Base-by-base conservation (phyloP, 2,329 filamentous ascomycete genomes). In the Clonostachys rhizophaga region DNA sequence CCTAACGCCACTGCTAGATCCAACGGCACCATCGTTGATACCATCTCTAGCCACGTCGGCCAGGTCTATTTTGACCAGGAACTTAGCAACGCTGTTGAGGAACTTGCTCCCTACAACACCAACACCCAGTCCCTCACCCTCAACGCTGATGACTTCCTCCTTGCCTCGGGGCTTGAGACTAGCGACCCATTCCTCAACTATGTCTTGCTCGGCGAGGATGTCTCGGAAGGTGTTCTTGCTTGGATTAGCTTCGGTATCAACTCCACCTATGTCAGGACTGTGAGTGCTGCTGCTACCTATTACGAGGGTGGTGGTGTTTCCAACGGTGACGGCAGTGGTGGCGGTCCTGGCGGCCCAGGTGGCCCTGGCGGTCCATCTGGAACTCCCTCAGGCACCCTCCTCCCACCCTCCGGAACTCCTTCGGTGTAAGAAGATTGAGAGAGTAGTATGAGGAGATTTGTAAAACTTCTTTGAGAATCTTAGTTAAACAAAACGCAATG, bases 51-150 rank as follows among this genome's bases (percentile, higher is more conserved):
- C 8, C 79, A 85, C 59, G 73, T 84, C 33, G 81, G 82, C n/a
- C 81, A 86, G 60, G 62, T 82, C 47, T 85, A 81, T 66, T 79
- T 83, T 57, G 79, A 84, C 60, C 75, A 84, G 55, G 68, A 71
- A 45, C 72, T 86, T 30, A 72, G 81, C 50, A 51, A 61, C 4
- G 57, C 2, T 30, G 24, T 30, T 30, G 24, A 30, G 24, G 24
- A 30, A 9, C 60, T 78, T 34, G 86, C 82, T 0, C 91, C 92
- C 54, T 82, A 94, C 33, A 94, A 81, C 0, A 91, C 79, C 45
- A 96, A 64, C 1, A 91, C 83, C 88, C 90, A 96, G 0, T 91
- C 91, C 14, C 95, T 90, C 3, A 87, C 62, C 0, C 88, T 91
- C 51, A 96, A 64, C 3, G 77, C 63, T 3, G 67, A 78, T 0